phyloP scores from a whole-genome alignment of 345 rosid genomes.

The rapeseed (Brassica napus) region DNA sequence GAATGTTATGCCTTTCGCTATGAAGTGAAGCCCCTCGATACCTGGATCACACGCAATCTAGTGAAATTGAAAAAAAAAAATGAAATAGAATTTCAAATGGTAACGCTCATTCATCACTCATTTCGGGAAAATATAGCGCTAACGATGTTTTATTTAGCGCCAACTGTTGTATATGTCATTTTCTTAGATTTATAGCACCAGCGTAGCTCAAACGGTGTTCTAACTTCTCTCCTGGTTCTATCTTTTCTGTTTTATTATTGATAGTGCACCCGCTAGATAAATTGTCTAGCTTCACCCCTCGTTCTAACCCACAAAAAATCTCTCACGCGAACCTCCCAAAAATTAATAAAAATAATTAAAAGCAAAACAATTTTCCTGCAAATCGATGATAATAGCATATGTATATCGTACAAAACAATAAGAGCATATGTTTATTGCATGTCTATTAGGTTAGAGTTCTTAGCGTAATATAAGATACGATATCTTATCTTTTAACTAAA shows the following conservation, averaged over 20 bases:
- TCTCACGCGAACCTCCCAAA: background rate
- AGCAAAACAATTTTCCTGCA: background rate
- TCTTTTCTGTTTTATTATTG: too few species aligned
- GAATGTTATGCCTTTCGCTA: constrained; percentile 38
- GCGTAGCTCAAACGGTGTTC: background rate
- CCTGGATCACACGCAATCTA: constrained; percentile 41
- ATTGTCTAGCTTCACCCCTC: too few species aligned
- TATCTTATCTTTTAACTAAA: too few species aligned
- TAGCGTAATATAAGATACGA: too few species aligned
- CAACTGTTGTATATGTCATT: background rate
- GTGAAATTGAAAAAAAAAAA: background rate
- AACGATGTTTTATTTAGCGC: background rate
- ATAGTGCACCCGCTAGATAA: too few species aligned
- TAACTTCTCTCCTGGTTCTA: background rate
- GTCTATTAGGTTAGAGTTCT: too few species aligned
- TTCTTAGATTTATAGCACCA: background rate
- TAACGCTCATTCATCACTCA: background rate
- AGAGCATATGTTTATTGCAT: too few species aligned
- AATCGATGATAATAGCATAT: background rate
- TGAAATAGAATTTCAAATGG: background rate
- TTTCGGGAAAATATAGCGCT: background rate
- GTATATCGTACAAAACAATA: background rate
- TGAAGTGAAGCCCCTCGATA: constrained; percentile 62
- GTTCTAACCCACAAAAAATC: background rate
- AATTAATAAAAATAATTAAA: background rate